These are phyloP conservation scores for Dipteronia dyeriana DNA, from an alignment of 345 rosid species.

Conservation along the genomic window DNA sequence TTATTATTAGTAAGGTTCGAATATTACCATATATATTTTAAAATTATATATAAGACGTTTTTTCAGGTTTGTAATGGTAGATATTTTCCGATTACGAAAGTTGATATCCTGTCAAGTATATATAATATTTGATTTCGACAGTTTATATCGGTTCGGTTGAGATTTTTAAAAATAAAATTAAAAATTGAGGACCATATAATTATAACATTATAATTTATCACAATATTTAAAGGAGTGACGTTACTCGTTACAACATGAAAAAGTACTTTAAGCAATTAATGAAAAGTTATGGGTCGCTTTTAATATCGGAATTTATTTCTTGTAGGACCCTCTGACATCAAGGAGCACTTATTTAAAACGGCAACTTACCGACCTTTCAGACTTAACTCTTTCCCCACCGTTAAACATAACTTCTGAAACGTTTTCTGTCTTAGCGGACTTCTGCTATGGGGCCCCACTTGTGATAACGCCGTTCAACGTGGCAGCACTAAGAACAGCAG, in stretches of 20 bases:
- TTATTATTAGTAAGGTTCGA: no score
- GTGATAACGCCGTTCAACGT: conserved; percentile 73
- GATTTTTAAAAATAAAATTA: no score
- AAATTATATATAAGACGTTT: no score
- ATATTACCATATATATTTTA: no score
- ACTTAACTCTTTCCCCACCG: conserved; percentile 71
- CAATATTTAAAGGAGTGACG: background rate
- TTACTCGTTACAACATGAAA: background rate
- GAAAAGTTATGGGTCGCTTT: background rate
- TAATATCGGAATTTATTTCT: conserved; percentile 3
- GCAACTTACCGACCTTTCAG: conserved; percentile 52
- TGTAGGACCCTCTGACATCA: conserved; percentile 63
- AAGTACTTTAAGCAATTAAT: conserved; percentile 7
- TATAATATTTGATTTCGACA: no score
- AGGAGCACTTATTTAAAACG: conserved; percentile 70
- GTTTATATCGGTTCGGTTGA: no score
- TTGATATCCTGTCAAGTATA: no score
- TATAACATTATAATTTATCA: background rate
- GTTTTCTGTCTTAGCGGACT: conserved; percentile 55
- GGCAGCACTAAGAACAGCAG: conserved; percentile 63
- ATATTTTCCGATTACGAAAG: no score
- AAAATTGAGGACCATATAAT: background rate
- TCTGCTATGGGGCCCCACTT: conserved; percentile 61
- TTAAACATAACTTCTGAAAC: conserved; percentile 74
- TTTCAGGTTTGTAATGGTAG: no score